Evolutionary conservation across 331 rosid genomes (phyloP), one percentile per base, ranked within the genome.

Genomic region (Malus hybrid): DNA sequence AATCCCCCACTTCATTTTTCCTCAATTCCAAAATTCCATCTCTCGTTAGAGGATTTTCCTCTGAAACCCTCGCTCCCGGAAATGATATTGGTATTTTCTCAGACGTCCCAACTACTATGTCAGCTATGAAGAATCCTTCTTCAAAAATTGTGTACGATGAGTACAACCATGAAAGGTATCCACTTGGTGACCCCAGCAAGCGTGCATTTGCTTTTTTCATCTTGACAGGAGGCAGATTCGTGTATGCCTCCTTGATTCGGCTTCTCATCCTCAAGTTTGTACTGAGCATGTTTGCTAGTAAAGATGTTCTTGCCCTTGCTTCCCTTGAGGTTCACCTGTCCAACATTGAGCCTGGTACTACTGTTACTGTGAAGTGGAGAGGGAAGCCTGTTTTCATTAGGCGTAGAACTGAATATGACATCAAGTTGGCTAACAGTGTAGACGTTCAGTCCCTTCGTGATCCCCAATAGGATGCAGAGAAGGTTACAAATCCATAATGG

Each of bases 171-270:
- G 96, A 90, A 33, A 75, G 93, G 18, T 82, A 75, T 78, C 91
- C 96, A 76, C 83, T 90, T 19, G 96, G 96, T 64, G 96, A 90
- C 77, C 96, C 93, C 26, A 90, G 91, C 90, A 90, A 90, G 84
- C 88, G 90, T 72, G 96, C 96, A 75, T 90, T 90, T 86, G 93
- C 93, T 20, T 90, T 88, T 79, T 88, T 90, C 74, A 84, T 86
- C 74, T 86, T 90, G 66, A 81, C 96, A 6, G 93, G 96, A 66
- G 96, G 96, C 20, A 85, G 96, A 76, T 90, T 90, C 75, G 88
- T 68, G 29, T 90, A 90, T 86, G 96, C 96, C 16, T 90, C 96
- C 32, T 28, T 90, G 68, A 34, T 90, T 52, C 90, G 96, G 72
- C 93, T 90, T 73, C 90, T 90, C 26, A 13, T 90, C 78, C 93